Base-by-base conservation (phyloP, 768 basidiomycete genomes). In the Rhodotorula babjevae region DNA sequence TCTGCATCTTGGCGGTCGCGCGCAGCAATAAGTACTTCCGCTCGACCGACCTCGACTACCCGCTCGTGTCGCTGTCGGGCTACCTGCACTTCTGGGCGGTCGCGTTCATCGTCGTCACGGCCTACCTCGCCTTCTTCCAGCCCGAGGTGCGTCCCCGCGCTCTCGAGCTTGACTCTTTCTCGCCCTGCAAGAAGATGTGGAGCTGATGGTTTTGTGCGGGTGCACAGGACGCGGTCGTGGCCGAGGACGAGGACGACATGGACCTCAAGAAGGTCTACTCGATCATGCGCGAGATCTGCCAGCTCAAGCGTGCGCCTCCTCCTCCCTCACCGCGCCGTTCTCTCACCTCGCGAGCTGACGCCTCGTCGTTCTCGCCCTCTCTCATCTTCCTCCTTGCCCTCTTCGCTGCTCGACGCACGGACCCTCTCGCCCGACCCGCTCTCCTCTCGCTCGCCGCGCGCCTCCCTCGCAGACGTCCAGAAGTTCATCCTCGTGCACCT, bases 281-380 rank as follows among this genome's bases (percentile, higher is more conserved):
- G 79, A 92, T 91, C 46, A 97, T 99, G 81, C 97, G 93, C 90
- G 84, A 87, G 31, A 94, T 99, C 52, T 90, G 92, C 83, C 89
- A 91, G 80, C 84, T 99, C 44, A 88, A 87, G 81, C 93, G 95
- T 96, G 80, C 71, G 88, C 82, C 18, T n/a, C n/a, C n/a, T n/a
- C n/a, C n/a, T n/a, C n/a, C n/a, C n/a, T n/a, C n/a, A n/a, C n/a
- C 44, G 12, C 29, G 23, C 29, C 58, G 21, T 18, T 23, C 16
- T 40, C 40, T 44, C 33, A 4, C 36, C 49, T 36, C 36, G 36
- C 36, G 36, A 36, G 36, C 36, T 36, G 36, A 36, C 36, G 9
- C 9, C 36, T 36, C 36, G 36, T 36, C 36, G 5, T 36, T 36
- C 36, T 36, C 36, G 5, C 36, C 36, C 5, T 9, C 36, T 36